Evolutionary conservation across 106 monocot species (phyloP).

Genomic region (Dendrobium nobile): DNA sequence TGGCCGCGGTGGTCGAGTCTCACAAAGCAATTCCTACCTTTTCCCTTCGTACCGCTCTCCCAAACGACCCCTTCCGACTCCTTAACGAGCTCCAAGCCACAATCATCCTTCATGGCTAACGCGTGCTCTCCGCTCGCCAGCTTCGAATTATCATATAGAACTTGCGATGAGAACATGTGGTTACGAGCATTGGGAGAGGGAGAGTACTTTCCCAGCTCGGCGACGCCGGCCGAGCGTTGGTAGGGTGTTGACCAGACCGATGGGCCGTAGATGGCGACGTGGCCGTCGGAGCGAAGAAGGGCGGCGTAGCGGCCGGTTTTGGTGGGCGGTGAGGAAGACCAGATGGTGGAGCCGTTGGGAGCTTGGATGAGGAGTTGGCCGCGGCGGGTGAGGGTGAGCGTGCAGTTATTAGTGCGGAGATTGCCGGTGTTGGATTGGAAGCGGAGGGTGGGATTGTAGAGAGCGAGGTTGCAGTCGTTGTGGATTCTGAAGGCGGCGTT

Average conservation of each 20-base stretch:
- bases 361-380: slow-evolving; percentile 19
- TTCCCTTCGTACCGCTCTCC: slow-evolving; percentile 2
- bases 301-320: slow-evolving; percentile 17
- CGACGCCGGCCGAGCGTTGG: not conserved
- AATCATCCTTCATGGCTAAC: not conserved
- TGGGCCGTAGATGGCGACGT: slow-evolving; percentile 25
- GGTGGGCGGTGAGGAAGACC: not conserved
- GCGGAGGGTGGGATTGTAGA: slow-evolving; percentile 13
- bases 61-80: not conserved
- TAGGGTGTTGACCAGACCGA: slow-evolving; percentile 4
- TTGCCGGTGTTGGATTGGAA: slow-evolving; percentile 12
- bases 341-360: slow-evolving; percentile 11
- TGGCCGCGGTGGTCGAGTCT: slow-evolving; percentile 10
- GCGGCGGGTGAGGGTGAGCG: slow-evolving; percentile 13
- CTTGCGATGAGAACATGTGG: not conserved
- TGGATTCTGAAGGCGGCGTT: slow-evolving; percentile 18
- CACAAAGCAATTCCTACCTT: not conserved
- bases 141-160: slow-evolving; percentile 1
- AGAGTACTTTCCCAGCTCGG: not conserved
- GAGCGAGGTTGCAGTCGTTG: slow-evolving; percentile 31
- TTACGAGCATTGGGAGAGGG: not conserved
- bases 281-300: slow-evolving; percentile 23
- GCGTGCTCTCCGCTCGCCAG: not conserved
- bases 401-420: slow-evolving; percentile 11
- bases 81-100: not conserved